Evolutionary conservation across 2,329 filamentous ascomycete species (phyloP).

Genomic region (Claviceps maximensis): DNA sequence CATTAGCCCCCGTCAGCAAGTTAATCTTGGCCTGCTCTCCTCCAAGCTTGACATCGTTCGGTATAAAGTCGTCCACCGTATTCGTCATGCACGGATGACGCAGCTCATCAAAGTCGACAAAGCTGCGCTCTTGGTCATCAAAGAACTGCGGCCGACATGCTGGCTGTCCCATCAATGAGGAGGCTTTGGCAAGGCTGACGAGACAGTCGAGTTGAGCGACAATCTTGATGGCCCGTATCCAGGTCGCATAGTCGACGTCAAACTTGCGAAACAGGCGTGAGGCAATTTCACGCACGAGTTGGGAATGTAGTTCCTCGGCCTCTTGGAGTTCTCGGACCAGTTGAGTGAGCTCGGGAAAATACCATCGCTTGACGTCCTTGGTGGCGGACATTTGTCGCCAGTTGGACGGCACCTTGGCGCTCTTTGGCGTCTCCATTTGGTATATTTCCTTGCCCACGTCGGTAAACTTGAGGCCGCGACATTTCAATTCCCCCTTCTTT

Average conservation of each 20-base stretch:
- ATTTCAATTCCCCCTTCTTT: slow-evolving; percentile 61
- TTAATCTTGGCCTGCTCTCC: slow-evolving; percentile 73
- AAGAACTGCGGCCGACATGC: slow-evolving; percentile 84
- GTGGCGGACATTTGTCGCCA: slow-evolving; percentile 98
- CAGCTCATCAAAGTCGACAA: slow-evolving; percentile 84
- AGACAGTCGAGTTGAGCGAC: slow-evolving; percentile 89
- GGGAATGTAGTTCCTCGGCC: slow-evolving; percentile 82
- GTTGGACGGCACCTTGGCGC: slow-evolving; percentile 67
- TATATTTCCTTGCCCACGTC: slow-evolving; percentile 96
- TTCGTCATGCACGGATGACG: slow-evolving; percentile 91
- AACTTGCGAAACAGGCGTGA: slow-evolving; percentile 76
- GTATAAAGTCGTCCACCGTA: slow-evolving; percentile 86
- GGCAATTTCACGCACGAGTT: slow-evolving; percentile 79
- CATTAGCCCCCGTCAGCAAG: slow-evolving; percentile 88
- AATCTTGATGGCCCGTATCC: slow-evolving; percentile 82
- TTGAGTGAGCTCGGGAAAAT: slow-evolving; percentile 69
- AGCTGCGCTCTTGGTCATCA: slow-evolving; percentile 60
- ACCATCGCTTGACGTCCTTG: slow-evolving; percentile 80
- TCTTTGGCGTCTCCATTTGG: slow-evolving; percentile 82
- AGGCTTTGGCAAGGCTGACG: slow-evolving; percentile 83
- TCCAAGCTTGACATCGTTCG: slow-evolving; percentile 82
- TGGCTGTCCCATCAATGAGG: slow-evolving; percentile 67
- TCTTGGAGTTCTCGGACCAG: slow-evolving; percentile 85
- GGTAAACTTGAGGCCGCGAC: slow-evolving; percentile 57
- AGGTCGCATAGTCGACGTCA: slow-evolving; percentile 71